phyloP scores from a whole-genome alignment of 2,329 filamentous ascomycete genomes.

The Pseudogymnoascus sp. region DNA sequence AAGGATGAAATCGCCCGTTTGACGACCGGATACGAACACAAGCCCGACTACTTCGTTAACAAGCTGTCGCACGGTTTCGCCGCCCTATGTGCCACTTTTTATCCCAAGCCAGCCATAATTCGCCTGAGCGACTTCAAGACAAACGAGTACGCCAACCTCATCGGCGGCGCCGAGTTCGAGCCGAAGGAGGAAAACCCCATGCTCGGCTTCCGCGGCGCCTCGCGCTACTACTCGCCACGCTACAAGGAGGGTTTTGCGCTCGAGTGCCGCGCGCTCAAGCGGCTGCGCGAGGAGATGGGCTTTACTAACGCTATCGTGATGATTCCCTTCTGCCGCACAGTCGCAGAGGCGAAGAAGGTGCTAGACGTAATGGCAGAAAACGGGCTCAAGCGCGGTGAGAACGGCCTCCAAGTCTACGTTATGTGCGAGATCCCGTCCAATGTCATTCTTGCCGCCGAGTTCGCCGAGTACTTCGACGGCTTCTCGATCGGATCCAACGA shows the following conservation, averaged over 20 bases:
- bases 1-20: constrained; percentile 24
- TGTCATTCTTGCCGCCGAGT: constrained; percentile 32
- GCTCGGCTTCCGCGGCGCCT: constrained; percentile 24
- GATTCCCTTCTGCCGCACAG: constrained; percentile 34
- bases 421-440: constrained; percentile 38
- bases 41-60: constrained; percentile 34
- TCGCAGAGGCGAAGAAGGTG: constrained; percentile 31
- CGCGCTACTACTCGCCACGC: no score
- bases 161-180: constrained; percentile 35
- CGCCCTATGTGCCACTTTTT: constrained; percentile 32
- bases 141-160: constrained; percentile 30
- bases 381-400: constrained; percentile 31
- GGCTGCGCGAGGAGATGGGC: no score
- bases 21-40: constrained; percentile 28
- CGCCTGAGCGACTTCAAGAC: constrained; percentile 37
- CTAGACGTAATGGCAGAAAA: constrained; percentile 32
- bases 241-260: no score
- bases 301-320: constrained; percentile 31
- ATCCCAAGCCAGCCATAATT: constrained; percentile 33
- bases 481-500: constrained; percentile 38
- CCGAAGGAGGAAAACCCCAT: constrained; percentile 35
- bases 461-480: constrained; percentile 33
- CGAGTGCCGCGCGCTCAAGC: no score
- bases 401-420: constrained; percentile 33
- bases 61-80: constrained; percentile 32